A percentile compares a stretch with the other conserved stretches of the same genome.
These are phyloP conservation scores for Biscogniauxia marginata DNA, from an alignment of 2,329 filamentous ascomycete genomes.

Conservation along the genomic window DNA sequence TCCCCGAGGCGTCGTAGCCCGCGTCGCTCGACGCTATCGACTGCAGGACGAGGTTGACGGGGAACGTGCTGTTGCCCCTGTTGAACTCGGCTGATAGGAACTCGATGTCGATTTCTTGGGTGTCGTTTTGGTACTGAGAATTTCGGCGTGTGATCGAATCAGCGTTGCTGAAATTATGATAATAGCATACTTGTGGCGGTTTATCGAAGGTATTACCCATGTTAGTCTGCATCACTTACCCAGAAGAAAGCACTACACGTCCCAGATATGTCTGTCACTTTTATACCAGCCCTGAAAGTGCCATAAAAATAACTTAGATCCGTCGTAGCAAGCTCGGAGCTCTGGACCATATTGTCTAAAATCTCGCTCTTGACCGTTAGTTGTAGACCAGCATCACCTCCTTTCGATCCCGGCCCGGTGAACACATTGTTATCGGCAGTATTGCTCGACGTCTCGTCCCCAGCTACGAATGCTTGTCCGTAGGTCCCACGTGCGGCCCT, in stretches of 20 bases:
- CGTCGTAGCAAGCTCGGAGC: constrained; percentile 62
- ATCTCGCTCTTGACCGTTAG: constrained; percentile 51
- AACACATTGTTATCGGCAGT: constrained; percentile 41
- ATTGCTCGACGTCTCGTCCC: constrained; percentile 57
- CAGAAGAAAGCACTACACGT: constrained; percentile 82
- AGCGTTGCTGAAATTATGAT: too few relatives aligned
- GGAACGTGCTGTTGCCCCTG: constrained; percentile 46
- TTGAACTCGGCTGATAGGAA: constrained; percentile 69
- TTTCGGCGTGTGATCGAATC: too few relatives aligned
- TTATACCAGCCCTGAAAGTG: constrained; percentile 67
- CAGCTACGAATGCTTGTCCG: constrained; percentile 60
- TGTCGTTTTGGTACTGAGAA: constrained; percentile 72
- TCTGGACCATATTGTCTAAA: constrained; percentile 53
- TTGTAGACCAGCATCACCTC: constrained; percentile 51
- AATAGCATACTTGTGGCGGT: too few relatives aligned
- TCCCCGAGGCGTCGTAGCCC: constrained; percentile 62
- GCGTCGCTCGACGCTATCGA: constrained; percentile 56
- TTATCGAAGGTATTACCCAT: too few relatives aligned
- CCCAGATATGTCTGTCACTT: constrained; percentile 57
- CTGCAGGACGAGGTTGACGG: constrained; percentile 75
- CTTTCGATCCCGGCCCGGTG: constrained; percentile 43
- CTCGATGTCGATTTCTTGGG: constrained; percentile 79
- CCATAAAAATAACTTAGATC: constrained; percentile 67
- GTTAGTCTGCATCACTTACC: constrained; percentile 44
- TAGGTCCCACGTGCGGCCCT: constrained; percentile 59